These are phyloP conservation scores for Ophiosphaerella narmari DNA, from an alignment of 2,329 filamentous ascomycete species.

Conservation along the genomic window DNA sequence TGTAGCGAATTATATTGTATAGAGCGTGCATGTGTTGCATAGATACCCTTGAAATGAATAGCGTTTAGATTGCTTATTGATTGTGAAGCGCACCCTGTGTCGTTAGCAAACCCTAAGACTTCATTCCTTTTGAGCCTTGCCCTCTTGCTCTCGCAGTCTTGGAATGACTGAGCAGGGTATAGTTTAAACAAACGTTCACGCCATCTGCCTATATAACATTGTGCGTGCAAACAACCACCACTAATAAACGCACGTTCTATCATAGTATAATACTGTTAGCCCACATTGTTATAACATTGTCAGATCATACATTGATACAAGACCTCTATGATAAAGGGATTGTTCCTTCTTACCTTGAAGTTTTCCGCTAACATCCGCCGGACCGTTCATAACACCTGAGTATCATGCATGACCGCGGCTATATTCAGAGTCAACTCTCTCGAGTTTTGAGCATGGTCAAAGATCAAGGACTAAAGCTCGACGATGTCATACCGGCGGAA, in stretches of 20 bases:
- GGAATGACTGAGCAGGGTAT: too few relatives aligned
- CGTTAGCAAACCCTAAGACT: too few relatives aligned
- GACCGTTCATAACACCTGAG: neutral
- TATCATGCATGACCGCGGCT: slow-evolving; percentile 15
- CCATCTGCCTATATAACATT: neutral
- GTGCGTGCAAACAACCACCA: neutral
- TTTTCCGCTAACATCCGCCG: neutral
- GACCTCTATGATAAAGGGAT: neutral
- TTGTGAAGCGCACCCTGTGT: neutral
- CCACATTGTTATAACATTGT: neutral
- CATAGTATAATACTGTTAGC: neutral
- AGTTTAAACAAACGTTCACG: too few relatives aligned
- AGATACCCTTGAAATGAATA: neutral
- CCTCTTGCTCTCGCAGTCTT: too few relatives aligned
- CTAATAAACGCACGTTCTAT: neutral
- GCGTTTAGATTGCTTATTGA: neutral
- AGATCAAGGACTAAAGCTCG: slow-evolving; percentile 15
- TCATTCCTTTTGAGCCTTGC: too few relatives aligned
- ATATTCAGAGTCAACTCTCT: slow-evolving; percentile 19
- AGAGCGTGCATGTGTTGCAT: neutral
- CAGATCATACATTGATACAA: neutral
- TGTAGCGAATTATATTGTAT: slow-evolving; percentile 1
- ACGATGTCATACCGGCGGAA: slow-evolving; percentile 18
- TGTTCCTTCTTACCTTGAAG: neutral
- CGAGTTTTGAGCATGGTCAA: slow-evolving; percentile 14